These are phyloP conservation scores for Hyaloperonospora arabidopsidis DNA, from an alignment of 352 stramenopile genomes.

Conservation along the genomic window DNA sequence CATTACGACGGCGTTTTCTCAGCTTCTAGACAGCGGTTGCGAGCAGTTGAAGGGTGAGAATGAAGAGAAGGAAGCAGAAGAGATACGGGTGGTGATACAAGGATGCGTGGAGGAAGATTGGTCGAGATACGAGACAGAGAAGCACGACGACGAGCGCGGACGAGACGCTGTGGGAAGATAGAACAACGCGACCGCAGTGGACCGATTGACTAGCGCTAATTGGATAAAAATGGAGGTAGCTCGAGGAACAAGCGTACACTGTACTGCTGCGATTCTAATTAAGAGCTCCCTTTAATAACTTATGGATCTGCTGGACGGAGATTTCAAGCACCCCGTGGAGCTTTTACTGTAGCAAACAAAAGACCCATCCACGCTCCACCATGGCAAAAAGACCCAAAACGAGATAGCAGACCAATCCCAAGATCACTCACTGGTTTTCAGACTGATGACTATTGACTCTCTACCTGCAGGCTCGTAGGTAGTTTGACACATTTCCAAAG, in stretches of 20 bases:
- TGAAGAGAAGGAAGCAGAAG: conserved; percentile 1
- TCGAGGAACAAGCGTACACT: neutral
- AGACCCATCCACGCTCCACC: too few relatives aligned
- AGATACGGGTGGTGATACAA: neutral
- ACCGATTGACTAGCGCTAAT: conserved; percentile 17
- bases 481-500: too few relatives aligned
- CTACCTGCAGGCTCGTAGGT: too few relatives aligned
- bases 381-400: too few relatives aligned
- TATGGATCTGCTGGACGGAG: too few relatives aligned
- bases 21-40: conserved; percentile 1
- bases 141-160: conserved; percentile 3
- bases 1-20: conserved; percentile 16
- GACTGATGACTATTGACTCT: too few relatives aligned
- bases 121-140: conserved; percentile 1
- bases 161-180: conserved; percentile 7
- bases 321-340: too few relatives aligned
- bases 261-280: neutral
- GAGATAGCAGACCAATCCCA: too few relatives aligned
- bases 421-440: too few relatives aligned
- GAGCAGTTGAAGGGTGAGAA: neutral
- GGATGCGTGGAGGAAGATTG: neutral
- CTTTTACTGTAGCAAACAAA: too few relatives aligned
- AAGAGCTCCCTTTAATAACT: neutral
- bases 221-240: conserved; percentile 17
- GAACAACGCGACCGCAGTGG: conserved; percentile 23